Base-by-base conservation (phyloP, 2,329 filamentous ascomycete genomes). In the Fusarium dlaminii region DNA sequence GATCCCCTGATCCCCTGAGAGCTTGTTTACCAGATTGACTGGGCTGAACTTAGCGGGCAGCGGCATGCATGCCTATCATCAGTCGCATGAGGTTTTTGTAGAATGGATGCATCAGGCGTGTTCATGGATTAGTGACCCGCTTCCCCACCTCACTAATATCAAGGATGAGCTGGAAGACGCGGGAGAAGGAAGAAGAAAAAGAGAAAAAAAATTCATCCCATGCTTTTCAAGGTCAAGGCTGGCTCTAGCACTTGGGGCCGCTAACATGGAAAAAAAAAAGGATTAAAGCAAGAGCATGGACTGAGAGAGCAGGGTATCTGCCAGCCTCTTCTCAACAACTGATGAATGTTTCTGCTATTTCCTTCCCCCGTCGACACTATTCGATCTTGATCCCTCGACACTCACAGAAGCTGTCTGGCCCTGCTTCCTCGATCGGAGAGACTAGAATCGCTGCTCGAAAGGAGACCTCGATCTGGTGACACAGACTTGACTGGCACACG, bases 111-210 rank as follows among this genome's bases (percentile, higher is more conserved):
- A 63, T 64, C 42, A 30, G 59, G 40, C 36, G 20, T 45, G 45
- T 58, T 46, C 62, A 73, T 46, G 60, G 40, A 42, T 59, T 45
- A 42, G 34, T 51, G 59, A 59, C 67, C 66, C 60, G 66, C 66
- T 57, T 39, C 63, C 66, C 71, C 71, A 73, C 71, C 51, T 56
- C 48, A 64, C 57, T 74, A 74, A 74, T 65, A 60, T 70, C 36
- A 43, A 66, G 48, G 40, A 54, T 39, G 42, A 55, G 54, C 57
- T 68, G 56, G 49, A 72, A 74, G 49, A 37, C 58, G 36, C 67
- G 68, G 59, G 68, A 74, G 71, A 72, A 74, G 56, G 27, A 34
- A 45, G 42, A 64, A 72, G 66, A 67, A 68, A 29, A 63, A 46
- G 46, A 39, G 34, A 54, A 48, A 42, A 40, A 40, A 72, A 62